These are phyloP conservation scores for Cordyceps cateniannulata DNA, from an alignment of 2,329 filamentous ascomycete genomes.

Conservation along the genomic window DNA sequence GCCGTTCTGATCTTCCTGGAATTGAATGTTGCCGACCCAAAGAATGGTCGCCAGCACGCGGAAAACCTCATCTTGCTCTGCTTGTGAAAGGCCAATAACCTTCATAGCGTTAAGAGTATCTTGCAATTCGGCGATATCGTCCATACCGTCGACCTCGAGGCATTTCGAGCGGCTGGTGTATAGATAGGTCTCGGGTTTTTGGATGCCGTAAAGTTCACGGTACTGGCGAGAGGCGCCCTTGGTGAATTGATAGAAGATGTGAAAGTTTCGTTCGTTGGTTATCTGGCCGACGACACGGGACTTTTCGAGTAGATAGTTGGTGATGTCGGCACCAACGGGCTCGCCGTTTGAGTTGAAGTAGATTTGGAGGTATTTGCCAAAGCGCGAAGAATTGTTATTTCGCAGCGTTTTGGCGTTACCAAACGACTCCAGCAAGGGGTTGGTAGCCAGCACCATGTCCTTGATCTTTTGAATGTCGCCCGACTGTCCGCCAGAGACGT, in stretches of 20 bases:
- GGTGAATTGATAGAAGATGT: conserved; percentile 99
- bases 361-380: conserved; percentile 96
- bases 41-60: conserved; percentile 86
- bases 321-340: conserved; percentile 93
- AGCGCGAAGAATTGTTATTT: conserved; percentile 98
- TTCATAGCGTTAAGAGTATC: conserved; percentile 94
- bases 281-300: conserved; percentile 93
- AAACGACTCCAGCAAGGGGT: conserved; percentile 93
- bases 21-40: conserved; percentile 93
- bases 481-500: conserved; percentile 78
- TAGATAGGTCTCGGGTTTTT: conserved; percentile 84
- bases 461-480: conserved; percentile 94
- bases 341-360: conserved; percentile 91
- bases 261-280: conserved; percentile 91
- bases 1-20: conserved; percentile 80
- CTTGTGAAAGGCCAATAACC: conserved; percentile 79
- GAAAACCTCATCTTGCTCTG: conserved; percentile 94
- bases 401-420: conserved; percentile 96
- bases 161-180: conserved; percentile 96
- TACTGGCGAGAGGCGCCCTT: conserved; percentile 88
- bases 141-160: conserved; percentile 87
- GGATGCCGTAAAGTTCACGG: conserved; percentile 80
- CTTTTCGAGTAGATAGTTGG: conserved; percentile 96
- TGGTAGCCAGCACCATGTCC: conserved; percentile 98
- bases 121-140: conserved; percentile 80